These are phyloP conservation scores for Chaetomiaceae sp. DNA, from an alignment of 2,329 filamentous ascomycete species.

Conservation along the genomic window DNA sequence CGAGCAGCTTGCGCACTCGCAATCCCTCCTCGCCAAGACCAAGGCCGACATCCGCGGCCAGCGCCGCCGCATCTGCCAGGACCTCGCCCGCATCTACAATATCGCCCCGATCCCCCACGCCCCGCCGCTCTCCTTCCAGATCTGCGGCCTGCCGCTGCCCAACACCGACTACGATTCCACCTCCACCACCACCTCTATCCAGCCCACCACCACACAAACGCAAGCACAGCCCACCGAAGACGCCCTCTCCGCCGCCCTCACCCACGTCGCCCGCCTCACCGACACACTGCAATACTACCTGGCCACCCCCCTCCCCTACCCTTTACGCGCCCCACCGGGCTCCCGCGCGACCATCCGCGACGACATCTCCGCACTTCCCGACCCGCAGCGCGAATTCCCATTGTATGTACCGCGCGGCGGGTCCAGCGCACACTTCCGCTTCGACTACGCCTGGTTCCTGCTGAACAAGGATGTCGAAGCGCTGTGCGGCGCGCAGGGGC, in stretches of 20 bases:
- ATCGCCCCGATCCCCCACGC: slow-evolving; percentile 58
- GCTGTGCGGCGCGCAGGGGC: slow-evolving; percentile 57
- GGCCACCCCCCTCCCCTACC: slow-evolving; percentile 71
- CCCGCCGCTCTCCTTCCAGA: slow-evolving; percentile 71
- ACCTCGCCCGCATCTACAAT: slow-evolving; percentile 71
- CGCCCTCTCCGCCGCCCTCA: slow-evolving; percentile 71
- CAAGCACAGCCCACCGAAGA: too few relatives aligned
- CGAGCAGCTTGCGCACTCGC: slow-evolving; percentile 52
- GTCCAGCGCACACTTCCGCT: slow-evolving; percentile 73
- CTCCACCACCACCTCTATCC: slow-evolving; percentile 27
- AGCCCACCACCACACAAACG: slow-evolving; percentile 26
- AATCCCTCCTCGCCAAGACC: slow-evolving; percentile 48
- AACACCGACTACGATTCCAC: slow-evolving; percentile 66
- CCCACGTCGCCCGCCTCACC: slow-evolving; percentile 70
- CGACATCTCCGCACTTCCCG: slow-evolving; percentile 55
- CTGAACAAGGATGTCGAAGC: slow-evolving; percentile 90
- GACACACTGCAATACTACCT: slow-evolving; percentile 78
- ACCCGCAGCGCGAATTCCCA: slow-evolving; percentile 68
- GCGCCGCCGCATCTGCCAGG: slow-evolving; percentile 78
- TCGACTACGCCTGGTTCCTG: slow-evolving; percentile 95
- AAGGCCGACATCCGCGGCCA: slow-evolving; percentile 80
- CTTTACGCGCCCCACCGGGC: slow-evolving; percentile 62
- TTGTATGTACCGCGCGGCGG: slow-evolving; percentile 60
- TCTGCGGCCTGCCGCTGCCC: slow-evolving; percentile 70
- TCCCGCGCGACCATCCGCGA: slow-evolving; percentile 73